Conservation (phyloP, 2,329 filamentous ascomycete genomes). For the Beauveria asiatica region DNA sequence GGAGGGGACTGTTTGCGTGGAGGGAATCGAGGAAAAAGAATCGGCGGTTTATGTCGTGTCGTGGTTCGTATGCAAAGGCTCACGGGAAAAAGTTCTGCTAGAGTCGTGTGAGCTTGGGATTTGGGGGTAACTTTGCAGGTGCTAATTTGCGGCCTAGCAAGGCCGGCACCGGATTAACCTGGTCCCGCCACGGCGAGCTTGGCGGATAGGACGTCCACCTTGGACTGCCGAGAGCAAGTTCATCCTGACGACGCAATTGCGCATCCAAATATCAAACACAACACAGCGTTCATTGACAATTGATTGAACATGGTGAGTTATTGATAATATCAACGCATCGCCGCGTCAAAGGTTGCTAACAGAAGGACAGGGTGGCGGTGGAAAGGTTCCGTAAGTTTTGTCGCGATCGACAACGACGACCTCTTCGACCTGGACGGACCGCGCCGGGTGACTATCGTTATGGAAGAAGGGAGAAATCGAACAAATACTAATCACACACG, state of each 20-base stretch:
- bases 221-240: constrained; percentile 7
- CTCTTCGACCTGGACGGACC: background rate
- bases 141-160: constrained; percentile 8
- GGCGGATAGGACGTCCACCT: background rate
- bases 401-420: constrained; percentile 7
- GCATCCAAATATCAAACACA: constrained; percentile 16
- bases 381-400: constrained; percentile 46
- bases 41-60: constrained; percentile 2
- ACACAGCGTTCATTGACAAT: constrained; percentile 25
- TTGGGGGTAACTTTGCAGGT: constrained; percentile 1
- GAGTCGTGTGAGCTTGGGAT: constrained; percentile 26
- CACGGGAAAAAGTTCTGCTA: constrained; percentile 29
- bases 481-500: constrained; percentile 10
- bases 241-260: constrained; percentile 24
- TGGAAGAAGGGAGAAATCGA: background rate
- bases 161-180: constrained; percentile 11
- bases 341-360: constrained; percentile 28
- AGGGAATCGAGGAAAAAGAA: background rate
- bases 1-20: background rate
- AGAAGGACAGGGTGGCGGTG: constrained; percentile 61
- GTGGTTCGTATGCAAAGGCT: constrained; percentile 6
- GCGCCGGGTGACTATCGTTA: constrained; percentile 15
- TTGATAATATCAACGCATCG: background rate
- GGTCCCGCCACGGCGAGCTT: background rate
- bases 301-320: constrained; percentile 48